phyloP scores from a whole-genome alignment of 2,329 filamentous ascomycete species.

The Bipolaris sorokiniana region DNA sequence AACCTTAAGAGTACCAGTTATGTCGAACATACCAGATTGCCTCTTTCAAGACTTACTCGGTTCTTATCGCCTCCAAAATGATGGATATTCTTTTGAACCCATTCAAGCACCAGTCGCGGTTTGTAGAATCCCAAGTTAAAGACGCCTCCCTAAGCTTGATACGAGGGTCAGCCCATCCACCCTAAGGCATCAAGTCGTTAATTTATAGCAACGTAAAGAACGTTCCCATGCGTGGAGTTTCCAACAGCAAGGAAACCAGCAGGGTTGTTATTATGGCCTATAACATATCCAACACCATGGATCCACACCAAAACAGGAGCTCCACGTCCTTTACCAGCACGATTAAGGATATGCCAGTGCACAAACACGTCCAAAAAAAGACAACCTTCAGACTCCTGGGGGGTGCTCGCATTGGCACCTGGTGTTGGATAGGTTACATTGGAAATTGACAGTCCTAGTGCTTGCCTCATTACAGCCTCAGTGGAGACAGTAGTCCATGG shows the following conservation, averaged over 20 bases:
- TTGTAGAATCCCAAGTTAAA: conserved; percentile 48
- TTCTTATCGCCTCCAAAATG: conserved; percentile 49
- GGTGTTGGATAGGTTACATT: conserved; percentile 33
- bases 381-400: conserved; percentile 54
- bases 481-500: conserved; percentile 52
- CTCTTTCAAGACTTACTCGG: conserved; percentile 27
- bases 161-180: conserved; percentile 43
- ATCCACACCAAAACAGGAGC: conserved; percentile 59
- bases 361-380: conserved; percentile 57
- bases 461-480: conserved; percentile 42
- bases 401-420: conserved; percentile 36
- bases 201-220: conserved; percentile 55
- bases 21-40: background rate
- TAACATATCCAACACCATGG: conserved; percentile 56
- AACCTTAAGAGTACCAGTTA: conserved; percentile 2
- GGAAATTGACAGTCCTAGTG: conserved; percentile 34
- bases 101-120: conserved; percentile 49
- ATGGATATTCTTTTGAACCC: conserved; percentile 50
- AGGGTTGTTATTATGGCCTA: conserved; percentile 49
- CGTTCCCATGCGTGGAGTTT: conserved; percentile 47
- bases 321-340: conserved; percentile 36
- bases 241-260: conserved; percentile 52
- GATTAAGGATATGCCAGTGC: conserved; percentile 49
- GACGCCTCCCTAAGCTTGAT: conserved; percentile 42
- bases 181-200: conserved; percentile 55